Evolutionary conservation across 441 rosid genomes (phyloP).

Genomic region (Flueggea neowawraea): DNA sequence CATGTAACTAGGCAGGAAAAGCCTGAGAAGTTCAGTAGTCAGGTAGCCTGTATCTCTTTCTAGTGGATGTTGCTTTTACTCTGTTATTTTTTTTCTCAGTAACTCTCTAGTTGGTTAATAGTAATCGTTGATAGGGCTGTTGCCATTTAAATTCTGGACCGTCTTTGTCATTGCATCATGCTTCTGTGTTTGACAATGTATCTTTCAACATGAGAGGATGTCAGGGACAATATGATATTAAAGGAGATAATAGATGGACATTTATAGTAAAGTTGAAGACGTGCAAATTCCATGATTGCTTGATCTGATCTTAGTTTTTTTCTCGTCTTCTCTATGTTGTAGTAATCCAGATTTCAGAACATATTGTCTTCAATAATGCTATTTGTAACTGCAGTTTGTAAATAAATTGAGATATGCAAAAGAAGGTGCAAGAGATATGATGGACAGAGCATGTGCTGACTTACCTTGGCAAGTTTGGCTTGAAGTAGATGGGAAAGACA

Average conservation of each 20-base stretch:
- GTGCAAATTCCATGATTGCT: no score
- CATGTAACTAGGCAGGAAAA: constrained; percentile 61
- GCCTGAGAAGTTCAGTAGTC: constrained; percentile 65
- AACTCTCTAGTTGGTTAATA: neutral
- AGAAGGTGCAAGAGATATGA: constrained; percentile 76
- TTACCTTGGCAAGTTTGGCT: constrained; percentile 80
- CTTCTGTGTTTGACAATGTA: no score
- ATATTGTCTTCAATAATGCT: constrained; percentile 12
- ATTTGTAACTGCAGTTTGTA: constrained; percentile 45
- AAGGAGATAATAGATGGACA: no score
- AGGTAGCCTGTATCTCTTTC: constrained; percentile 29
- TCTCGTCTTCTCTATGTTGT: neutral
- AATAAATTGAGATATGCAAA: constrained; percentile 69
- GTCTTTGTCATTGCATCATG: no score
- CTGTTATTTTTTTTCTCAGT: neutral
- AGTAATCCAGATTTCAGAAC: neutral
- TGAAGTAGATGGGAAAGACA: constrained; percentile 70
- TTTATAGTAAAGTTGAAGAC: no score
- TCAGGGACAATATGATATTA: no score
- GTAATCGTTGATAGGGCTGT: no score
- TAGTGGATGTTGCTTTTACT: neutral
- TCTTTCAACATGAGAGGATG: no score
- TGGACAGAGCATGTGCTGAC: constrained; percentile 80
- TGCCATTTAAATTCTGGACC: no score
- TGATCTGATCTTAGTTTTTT: no score